Conservation (phyloP, 768 basidiomycete genomes). For the Phylloporus rhodoxanthus region DNA sequence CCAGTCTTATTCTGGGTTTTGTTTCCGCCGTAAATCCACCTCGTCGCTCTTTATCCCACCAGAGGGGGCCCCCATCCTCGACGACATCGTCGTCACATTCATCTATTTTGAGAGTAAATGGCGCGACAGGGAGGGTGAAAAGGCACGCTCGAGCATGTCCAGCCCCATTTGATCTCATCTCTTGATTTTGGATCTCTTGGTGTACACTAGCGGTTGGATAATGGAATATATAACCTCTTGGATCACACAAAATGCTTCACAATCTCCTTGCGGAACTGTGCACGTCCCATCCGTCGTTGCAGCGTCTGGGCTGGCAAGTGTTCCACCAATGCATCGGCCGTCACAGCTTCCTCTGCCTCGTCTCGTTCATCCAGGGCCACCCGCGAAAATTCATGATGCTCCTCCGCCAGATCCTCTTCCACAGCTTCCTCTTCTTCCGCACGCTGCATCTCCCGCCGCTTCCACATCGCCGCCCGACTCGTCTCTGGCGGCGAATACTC, state of each 20-base stretch:
- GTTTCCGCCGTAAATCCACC: conserved; percentile 10
- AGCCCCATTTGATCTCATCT: neutral
- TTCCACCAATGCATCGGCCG: neutral
- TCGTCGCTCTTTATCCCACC: conserved; percentile 26
- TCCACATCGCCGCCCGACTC: conserved; percentile 26
- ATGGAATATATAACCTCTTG: neutral
- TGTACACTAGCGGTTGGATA: neutral
- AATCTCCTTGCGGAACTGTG: conserved; percentile 8
- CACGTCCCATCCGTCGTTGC: conserved; percentile 16
- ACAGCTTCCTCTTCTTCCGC: conserved; percentile 2
- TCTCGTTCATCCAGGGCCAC: neutral
- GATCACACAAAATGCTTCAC: conserved; percentile 9
- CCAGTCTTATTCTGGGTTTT: conserved; percentile 11
- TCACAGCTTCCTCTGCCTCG: neutral
- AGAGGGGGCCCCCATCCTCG: conserved; percentile 27
- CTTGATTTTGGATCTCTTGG: neutral
- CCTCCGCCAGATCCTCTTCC: conserved; percentile 6
- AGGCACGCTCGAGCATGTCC: conserved; percentile 7
- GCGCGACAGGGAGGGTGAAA: conserved; percentile 21
- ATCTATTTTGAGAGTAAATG: conserved; percentile 31
- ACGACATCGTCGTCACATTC: conserved; percentile 34
- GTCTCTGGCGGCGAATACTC: conserved; percentile 27
- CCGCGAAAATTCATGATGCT: neutral
- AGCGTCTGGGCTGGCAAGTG: conserved; percentile 7
- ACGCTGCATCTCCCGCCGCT: conserved; percentile 7